A percentile compares a stretch with the other conserved stretches of the same genome.
These are phyloP conservation scores for Hsuehochloa calcarea DNA, from an alignment of 176 grass and related monocot genomes.

Conservation along the genomic window DNA sequence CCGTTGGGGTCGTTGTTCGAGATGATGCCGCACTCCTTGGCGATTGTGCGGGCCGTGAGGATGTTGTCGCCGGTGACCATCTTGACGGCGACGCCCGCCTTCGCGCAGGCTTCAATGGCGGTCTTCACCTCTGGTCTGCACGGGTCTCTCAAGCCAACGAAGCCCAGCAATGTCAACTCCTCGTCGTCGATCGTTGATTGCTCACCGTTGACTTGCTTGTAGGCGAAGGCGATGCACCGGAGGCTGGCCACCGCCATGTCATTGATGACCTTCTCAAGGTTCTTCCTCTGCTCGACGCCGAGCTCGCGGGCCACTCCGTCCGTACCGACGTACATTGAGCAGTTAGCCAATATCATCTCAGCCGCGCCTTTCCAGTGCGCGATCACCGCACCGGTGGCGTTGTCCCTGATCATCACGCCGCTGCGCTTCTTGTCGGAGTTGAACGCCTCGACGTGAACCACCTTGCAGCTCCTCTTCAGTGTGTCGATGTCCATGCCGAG, in stretches of 20 bases:
- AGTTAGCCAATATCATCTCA: conserved; percentile 68
- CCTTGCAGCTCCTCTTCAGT: conserved; percentile 44
- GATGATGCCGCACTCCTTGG: conserved; percentile 75
- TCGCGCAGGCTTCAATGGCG: conserved; percentile 53
- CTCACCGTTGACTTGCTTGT: conserved; percentile 39
- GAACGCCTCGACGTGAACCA: conserved; percentile 79
- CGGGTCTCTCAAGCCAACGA: conserved; percentile 80
- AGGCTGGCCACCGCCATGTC: conserved; percentile 63
- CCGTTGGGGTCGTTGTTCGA: background rate
- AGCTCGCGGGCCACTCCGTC: conserved; percentile 34
- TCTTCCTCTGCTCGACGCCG: conserved; percentile 19
- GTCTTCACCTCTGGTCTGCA: conserved; percentile 68
- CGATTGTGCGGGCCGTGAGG: conserved; percentile 76
- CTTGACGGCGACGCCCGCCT: conserved; percentile 61
- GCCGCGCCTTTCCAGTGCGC: conserved; percentile 92
- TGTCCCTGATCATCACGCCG: conserved; percentile 54
- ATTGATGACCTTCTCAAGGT: conserved; percentile 53
- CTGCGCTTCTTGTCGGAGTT: conserved; percentile 96
- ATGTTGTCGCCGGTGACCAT: conserved; percentile 98
- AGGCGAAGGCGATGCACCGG: conserved; percentile 80
- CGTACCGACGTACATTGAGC: conserved; percentile 32
- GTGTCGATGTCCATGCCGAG: conserved; percentile 49
- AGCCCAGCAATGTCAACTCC: conserved; percentile 56
- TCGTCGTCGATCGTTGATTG: conserved; percentile 45
- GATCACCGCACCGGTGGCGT: background rate